Evolutionary conservation across 2,329 filamentous ascomycete genomes (phyloP), one percentile per base, ranked within the genome.

Genomic region (Epichloe baconii): DNA sequence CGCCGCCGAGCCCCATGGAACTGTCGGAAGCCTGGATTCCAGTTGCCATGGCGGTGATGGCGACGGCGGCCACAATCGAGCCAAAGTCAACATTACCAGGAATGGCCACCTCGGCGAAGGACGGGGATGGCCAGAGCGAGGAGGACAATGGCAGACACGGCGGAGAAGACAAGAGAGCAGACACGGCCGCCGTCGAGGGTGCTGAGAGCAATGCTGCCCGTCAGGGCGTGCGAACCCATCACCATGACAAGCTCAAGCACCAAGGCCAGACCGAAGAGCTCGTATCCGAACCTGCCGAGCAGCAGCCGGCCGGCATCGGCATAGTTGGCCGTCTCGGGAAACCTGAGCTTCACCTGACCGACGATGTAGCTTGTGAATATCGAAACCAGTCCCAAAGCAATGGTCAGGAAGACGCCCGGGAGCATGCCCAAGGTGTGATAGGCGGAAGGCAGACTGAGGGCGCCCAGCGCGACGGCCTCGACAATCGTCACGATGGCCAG

Each of bases 201-300:
- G 58, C 81, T 80, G 65, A 86, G 77, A 56, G 83, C 83, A 58
- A 84, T 79, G 37, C 72, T 73, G 57, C 84, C 84, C 0, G 80
- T 83, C 48, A 85, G 67, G 35, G 83, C 68, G 63, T 86, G 83
- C 23, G 79, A 82, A 15, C 75, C 79, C 67, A 82, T 79, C 58
- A 82, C 74, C 67, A 85, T 83, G 42, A 83, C 64, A 15, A 87
- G 70, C 64, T 86, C 79, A 17, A 85, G 68, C 62, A 83, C 77
- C n/a, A 84, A 62, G 15, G 75, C 66, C 57, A 82, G 77, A 23
- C 80, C 81, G 44, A 85, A 68, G 34, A 87, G 56, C 62, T 85
- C 79, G 54, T 80, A 76, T 1, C 80, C 82, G 40, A 77, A 68
- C 17, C 66, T 68, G 7, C 85, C 85, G 52, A 73, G 71, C 47